Evolutionary conservation across 2,329 filamentous ascomycete genomes (phyloP), one percentile per base, ranked within the genome.

Genomic region (Aspergillus hortae): DNA sequence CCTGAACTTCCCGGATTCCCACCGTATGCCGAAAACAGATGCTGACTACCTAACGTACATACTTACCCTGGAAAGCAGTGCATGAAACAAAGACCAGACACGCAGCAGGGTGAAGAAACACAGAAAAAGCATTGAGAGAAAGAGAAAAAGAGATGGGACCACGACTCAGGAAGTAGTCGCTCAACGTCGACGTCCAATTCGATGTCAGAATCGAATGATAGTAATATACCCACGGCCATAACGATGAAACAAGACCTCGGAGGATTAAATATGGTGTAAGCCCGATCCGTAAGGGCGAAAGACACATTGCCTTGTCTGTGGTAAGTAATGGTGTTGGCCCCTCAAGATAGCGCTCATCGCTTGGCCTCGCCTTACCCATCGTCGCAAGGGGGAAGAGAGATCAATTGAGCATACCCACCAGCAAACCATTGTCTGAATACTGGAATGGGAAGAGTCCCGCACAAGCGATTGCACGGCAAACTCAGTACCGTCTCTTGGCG

Each of bases 401-500:
- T 61, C 54, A 61, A 63, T 62, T 62, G 66, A 65, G 63, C 61
- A 74, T 74, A 76, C 72, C 72, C 71, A 76, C 72, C 70, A 72
- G 68, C 67, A 70, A 68, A 72, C 64, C 64, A 56, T 63, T 42
- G 56, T 56, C 53, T 56, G 59, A 61, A 51, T 56, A 56, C 51
- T 57, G 49, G 41, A 50, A 47, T 54, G 52, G 52, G 49, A 49
- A 52, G 52, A 49, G 48, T 51, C 52, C 55, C 44, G 56, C 48
- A 30, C 7, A 30, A 7, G 36, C 15, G 10, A 21, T 50, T 35
- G 27, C 38, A 44, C 48, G 42, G 27, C 42, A 40, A 33, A 41
- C 41, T 71, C 73, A 85, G 68, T 85, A 86, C 66, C 83, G 77
- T 66, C 83, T 77, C 67, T 82, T 79, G 62, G 76, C 77, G 61